Conservation (phyloP, 176 grass and related monocot species). For the Eragrostis curvula region DNA sequence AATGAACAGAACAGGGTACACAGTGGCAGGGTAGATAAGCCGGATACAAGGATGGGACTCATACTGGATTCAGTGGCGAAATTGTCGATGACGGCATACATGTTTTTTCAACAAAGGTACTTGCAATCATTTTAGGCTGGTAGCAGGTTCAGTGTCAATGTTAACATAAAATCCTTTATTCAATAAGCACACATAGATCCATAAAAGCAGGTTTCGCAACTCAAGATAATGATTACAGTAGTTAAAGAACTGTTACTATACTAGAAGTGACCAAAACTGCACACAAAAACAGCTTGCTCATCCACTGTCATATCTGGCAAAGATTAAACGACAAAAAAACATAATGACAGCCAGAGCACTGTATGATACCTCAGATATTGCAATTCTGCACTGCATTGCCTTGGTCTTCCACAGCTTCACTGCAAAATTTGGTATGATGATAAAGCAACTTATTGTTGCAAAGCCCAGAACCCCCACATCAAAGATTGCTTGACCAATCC, state of each 20-base stretch:
- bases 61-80: neutral
- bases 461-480: constrained; percentile 1
- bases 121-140: neutral
- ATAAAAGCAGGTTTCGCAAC: neutral
- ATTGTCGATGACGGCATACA: neutral
- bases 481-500: too few relatives aligned
- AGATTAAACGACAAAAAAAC: too few relatives aligned
- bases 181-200: too few relatives aligned
- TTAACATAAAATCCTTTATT: neutral
- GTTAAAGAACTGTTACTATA: neutral
- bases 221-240: neutral
- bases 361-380: too few relatives aligned
- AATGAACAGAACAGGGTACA: neutral
- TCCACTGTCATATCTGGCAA: too few relatives aligned
- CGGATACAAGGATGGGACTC: neutral
- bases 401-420: neutral
- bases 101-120: neutral
- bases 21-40: neutral
- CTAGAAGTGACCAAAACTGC: neutral
- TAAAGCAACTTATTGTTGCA: constrained; percentile 1
- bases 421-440: constrained; percentile 7
- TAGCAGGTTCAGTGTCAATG: neutral
- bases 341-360: neutral
- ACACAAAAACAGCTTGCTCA: neutral
- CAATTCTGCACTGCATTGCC: neutral